Evolutionary conservation across 768 basidiomycete species (phyloP).

Genomic region (Amanita fuliginea): DNA sequence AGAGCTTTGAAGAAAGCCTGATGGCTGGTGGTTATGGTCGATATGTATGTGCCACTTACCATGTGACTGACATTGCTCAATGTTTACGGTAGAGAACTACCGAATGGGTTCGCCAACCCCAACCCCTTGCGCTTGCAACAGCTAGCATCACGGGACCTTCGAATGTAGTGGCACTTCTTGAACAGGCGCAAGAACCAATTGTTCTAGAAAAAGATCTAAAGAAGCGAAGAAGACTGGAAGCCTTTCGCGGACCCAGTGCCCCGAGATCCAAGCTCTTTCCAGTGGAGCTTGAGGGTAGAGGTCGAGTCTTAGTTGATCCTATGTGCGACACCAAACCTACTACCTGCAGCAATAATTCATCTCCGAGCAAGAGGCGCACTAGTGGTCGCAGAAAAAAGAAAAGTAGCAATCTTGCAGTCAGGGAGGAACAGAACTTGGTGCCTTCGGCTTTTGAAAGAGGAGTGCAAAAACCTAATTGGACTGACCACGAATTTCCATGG

Average conservation of each 20-base stretch:
- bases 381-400: slow-evolving; percentile 41
- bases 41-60: slow-evolving; percentile 41
- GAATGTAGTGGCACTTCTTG: slow-evolving; percentile 29
- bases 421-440: slow-evolving; percentile 20
- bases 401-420: slow-evolving; percentile 21
- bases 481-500: slow-evolving; percentile 75
- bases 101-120: slow-evolving; percentile 49
- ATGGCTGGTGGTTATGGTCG: slow-evolving; percentile 76
- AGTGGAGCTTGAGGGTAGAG: slow-evolving; percentile 56
- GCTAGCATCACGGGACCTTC: slow-evolving; percentile 30
- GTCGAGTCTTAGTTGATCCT: slow-evolving; percentile 58
- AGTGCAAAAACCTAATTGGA: slow-evolving; percentile 59
- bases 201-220: slow-evolving; percentile 50
- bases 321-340: slow-evolving; percentile 27
- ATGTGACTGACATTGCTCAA: neutral
- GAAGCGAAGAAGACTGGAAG: slow-evolving; percentile 58
- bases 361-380: slow-evolving; percentile 26
- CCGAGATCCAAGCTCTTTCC: slow-evolving; percentile 40
- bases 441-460: slow-evolving; percentile 13
- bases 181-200: slow-evolving; percentile 25
- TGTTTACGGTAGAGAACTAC: slow-evolving; percentile 32
- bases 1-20: slow-evolving; percentile 76
- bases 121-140: slow-evolving; percentile 32
- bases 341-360: slow-evolving; percentile 18
- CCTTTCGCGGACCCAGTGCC: slow-evolving; percentile 38